phyloP scores from a whole-genome alignment of 176 grass and related monocot species.

The Miscanthus lutarioriparius region DNA sequence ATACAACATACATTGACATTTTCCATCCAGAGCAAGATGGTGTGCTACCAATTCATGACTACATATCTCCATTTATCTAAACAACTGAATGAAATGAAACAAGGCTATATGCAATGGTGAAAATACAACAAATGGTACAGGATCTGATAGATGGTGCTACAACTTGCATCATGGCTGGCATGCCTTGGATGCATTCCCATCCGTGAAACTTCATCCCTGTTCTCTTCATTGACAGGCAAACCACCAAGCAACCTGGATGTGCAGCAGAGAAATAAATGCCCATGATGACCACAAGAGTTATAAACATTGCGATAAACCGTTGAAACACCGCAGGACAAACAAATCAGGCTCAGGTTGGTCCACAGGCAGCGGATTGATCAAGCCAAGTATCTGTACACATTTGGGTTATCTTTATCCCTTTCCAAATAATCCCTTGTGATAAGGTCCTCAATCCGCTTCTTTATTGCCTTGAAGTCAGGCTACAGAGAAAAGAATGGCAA shows the following conservation, averaged over 20 bases:
- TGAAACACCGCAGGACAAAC: not conserved
- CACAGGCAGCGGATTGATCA: slow-evolving; percentile 25
- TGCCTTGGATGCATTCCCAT: not conserved
- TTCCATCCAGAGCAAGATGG: not conserved
- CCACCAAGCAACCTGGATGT: not conserved
- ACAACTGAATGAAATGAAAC: not conserved
- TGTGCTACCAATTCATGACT: not conserved
- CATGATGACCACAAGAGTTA: not conserved
- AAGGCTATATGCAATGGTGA: slow-evolving; percentile 1
- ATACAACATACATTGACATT: slow-evolving; percentile 6
- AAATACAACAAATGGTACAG: slow-evolving; percentile 11
- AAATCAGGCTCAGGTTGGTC: not conserved
- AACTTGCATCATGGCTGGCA: not conserved
- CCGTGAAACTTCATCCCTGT: not conserved
- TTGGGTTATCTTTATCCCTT: slow-evolving; percentile 78
- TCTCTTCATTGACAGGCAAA: not conserved
- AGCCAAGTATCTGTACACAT: slow-evolving; percentile 75
- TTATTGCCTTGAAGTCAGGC: slow-evolving; percentile 92
- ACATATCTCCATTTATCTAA: slow-evolving; percentile 13
- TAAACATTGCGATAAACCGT: not conserved
- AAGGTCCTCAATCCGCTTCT: slow-evolving; percentile 87
- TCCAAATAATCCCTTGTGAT: slow-evolving; percentile 84
- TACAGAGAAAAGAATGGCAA: slow-evolving; percentile 31
- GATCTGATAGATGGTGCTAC: not conserved
- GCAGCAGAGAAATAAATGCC: not conserved